Evolutionary conservation across 805 yeast species (phyloP).

Genomic region (Candida railenensis): DNA sequence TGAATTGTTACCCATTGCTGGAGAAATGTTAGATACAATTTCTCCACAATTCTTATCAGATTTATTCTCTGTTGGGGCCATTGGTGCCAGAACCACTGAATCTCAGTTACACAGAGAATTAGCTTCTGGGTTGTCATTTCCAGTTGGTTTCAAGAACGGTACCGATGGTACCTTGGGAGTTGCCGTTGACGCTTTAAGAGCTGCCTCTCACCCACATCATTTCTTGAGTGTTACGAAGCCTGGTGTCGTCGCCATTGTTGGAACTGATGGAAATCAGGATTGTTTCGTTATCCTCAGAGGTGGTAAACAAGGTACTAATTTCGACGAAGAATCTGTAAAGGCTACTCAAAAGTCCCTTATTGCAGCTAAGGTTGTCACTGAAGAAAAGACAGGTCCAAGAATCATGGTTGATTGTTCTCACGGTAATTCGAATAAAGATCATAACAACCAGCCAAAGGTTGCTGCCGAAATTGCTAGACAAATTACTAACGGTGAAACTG

Average conservation of each 20-base stretch:
- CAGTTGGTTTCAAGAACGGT: conserved; percentile 97
- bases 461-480: conserved; percentile 78
- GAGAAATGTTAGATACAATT: conserved; percentile 97
- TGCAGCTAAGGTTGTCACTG: conserved; percentile 48
- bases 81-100: conserved; percentile 98
- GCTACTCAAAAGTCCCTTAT: conserved; percentile 61
- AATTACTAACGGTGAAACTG: conserved; percentile 66
- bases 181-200: conserved; percentile 90
- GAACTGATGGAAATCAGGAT: conserved; percentile 90
- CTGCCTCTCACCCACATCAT: conserved; percentile 92
- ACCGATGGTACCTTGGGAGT: conserved; percentile 95
- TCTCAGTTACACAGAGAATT: conserved; percentile 96
- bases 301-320: conserved; percentile 91
- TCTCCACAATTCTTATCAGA: conserved; percentile 95
- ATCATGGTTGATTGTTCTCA: conserved; percentile 98
- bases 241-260: conserved; percentile 93
- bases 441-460: conserved; percentile 90
- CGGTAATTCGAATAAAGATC: conserved; percentile 90
- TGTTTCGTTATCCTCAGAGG: conserved; percentile 93
- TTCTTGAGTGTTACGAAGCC: conserved; percentile 94
- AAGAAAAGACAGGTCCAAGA: conserved; percentile 51
- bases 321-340: conserved; percentile 69
- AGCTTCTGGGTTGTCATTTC: conserved; percentile 96
- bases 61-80: conserved; percentile 93
- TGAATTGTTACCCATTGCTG: conserved; percentile 84